Percentiles rank a stretch among this genome's conserved stretches.
These are phyloP conservation scores for Backusella macrospora DNA, from an alignment of 192 early-diverging fungal species.

Conservation along the genomic window DNA sequence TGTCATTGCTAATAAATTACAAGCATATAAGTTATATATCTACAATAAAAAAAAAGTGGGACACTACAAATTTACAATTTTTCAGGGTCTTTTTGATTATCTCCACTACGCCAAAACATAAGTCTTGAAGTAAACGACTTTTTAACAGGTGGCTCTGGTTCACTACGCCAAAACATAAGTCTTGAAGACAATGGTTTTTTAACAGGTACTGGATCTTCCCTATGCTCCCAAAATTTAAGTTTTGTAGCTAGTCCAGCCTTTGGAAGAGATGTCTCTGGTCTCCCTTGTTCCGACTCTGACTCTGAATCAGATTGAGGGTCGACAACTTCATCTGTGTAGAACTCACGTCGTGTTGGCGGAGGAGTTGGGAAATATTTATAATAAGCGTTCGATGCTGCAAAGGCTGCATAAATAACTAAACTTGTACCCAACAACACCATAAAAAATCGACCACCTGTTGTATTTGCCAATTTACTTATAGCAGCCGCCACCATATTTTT, in stretches of 20 bases:
- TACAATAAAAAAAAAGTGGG: neutral
- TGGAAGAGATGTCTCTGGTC: neutral
- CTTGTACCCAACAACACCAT: constrained; percentile 34
- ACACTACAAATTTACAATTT: neutral
- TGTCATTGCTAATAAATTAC: constrained; percentile 1
- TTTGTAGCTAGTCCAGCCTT: neutral
- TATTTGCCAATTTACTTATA: constrained; percentile 32
- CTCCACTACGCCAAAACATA: neutral
- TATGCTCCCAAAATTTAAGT: neutral
- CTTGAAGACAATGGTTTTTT: neutral
- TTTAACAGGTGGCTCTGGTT: neutral
- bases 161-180: neutral
- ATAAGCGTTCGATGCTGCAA: constrained; percentile 38
- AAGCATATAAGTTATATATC: neutral
- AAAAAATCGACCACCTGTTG: constrained; percentile 33
- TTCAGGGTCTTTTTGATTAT: neutral
- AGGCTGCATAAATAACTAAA: constrained; percentile 39
- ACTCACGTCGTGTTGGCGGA: constrained; percentile 23
- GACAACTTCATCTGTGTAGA: constrained; percentile 4
- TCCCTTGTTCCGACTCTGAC: neutral
- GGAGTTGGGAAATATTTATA: constrained; percentile 46
- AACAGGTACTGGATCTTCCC: neutral
- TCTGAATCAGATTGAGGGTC: neutral
- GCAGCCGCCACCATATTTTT: constrained; percentile 37
- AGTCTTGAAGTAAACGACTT: neutral